Percentiles rank a stretch among this genome's conserved stretches.
These are phyloP conservation scores for Lasiosphaeris hirsuta DNA, from an alignment of 495 filamentous ascomycete genomes.

Conservation along the genomic window DNA sequence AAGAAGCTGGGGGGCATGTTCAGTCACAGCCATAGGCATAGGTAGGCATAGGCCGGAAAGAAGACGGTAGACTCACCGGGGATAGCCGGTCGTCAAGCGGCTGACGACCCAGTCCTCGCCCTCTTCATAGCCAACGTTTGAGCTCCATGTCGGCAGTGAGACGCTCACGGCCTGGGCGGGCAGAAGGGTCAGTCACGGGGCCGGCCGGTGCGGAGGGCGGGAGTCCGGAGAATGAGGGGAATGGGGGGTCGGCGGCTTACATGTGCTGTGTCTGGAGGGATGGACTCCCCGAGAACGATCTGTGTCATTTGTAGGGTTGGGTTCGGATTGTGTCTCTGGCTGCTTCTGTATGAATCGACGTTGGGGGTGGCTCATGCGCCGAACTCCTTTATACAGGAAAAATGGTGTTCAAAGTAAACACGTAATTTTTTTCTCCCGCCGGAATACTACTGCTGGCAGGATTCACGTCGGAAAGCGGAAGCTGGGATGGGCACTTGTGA, in stretches of 20 bases:
- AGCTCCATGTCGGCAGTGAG: conserved; percentile 88
- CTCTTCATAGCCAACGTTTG: conserved; percentile 91
- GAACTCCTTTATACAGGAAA: no score
- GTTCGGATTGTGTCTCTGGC: not conserved
- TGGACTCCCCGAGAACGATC: conserved; percentile 52
- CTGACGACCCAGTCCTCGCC: conserved; percentile 79
- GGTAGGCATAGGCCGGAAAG: not conserved
- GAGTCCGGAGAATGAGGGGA: not conserved
- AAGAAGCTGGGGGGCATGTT: conserved; percentile 64
- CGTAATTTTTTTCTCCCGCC: not conserved
- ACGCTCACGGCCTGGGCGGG: conserved; percentile 80
- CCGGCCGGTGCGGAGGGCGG: no score
- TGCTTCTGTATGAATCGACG: not conserved
- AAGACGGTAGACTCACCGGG: conserved; percentile 51
- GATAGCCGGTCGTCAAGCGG: conserved; percentile 89
- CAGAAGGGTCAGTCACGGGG: not conserved
- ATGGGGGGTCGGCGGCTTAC: conserved; percentile 38
- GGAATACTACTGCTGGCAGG: not conserved
- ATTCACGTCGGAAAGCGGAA: not conserved
- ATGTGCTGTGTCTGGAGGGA: conserved; percentile 59
- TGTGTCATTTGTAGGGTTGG: conserved; percentile 29
- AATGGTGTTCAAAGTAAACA: no score
- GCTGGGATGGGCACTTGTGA: not conserved
- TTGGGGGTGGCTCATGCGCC: not conserved
- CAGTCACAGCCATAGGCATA: not conserved